These are phyloP conservation scores for Verbascum thapsus DNA, from an alignment of 257 asterid species.

Conservation along the genomic window DNA sequence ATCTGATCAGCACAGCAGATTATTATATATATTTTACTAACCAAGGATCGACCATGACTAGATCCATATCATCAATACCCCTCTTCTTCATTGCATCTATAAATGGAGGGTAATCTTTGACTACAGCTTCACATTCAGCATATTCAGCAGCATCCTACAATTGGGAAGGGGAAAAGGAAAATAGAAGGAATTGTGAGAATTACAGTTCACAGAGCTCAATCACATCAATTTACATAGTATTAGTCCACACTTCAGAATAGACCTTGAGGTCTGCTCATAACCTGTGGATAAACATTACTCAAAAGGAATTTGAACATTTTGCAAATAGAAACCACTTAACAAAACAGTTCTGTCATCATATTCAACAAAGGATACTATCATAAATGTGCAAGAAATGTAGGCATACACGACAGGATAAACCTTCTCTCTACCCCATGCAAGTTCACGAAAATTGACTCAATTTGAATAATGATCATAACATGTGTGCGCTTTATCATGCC, in stretches of 20 bases:
- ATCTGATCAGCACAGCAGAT: slow-evolving; percentile 16
- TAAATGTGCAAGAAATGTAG: not conserved
- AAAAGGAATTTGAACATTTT: not conserved
- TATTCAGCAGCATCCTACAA: slow-evolving; percentile 92
- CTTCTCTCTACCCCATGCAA: slow-evolving; percentile 3
- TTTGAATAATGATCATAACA: slow-evolving; percentile 7
- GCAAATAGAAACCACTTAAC: not conserved
- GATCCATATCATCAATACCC: slow-evolving; percentile 98
- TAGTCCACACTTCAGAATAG: not conserved
- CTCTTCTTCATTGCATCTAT: slow-evolving; percentile 96
- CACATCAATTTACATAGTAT: not conserved
- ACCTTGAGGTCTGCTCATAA: not conserved
- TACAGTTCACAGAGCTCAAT: not conserved
- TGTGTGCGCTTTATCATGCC: not conserved
- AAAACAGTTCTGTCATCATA: slow-evolving; percentile 14
- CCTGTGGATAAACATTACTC: not conserved
- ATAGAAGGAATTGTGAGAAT: slow-evolving; percentile 7
- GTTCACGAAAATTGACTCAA: not conserved
- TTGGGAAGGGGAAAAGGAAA: slow-evolving; percentile 9
- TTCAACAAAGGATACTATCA: not conserved
- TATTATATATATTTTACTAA: slow-evolving; percentile 39
- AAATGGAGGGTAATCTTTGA: slow-evolving; percentile 89
- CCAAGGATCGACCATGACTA: slow-evolving; percentile 99
- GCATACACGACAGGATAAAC: not conserved
- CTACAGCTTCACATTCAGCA: slow-evolving; percentile 97